Percentiles rank a stretch among this genome's conserved stretches.
These are phyloP conservation scores for Penicillium psychrofluorescens DNA, from an alignment of 495 filamentous ascomycete genomes.

Conservation along the genomic window DNA sequence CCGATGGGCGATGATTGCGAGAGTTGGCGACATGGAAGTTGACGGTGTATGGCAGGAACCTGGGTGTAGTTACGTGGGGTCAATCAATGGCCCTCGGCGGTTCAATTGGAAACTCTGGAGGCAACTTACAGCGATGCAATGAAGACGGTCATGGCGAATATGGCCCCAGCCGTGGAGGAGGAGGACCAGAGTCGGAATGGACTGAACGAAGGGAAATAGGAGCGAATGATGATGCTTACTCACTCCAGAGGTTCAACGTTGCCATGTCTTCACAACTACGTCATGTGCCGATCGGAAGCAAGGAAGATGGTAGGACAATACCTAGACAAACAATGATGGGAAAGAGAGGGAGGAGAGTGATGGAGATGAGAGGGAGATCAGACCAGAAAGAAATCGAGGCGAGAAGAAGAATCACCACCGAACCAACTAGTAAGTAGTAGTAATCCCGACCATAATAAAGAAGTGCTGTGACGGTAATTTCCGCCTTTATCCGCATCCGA, in stretches of 20 bases:
- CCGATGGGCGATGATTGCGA: constrained; percentile 14
- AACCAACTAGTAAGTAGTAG: no score
- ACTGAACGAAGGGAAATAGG: neutral
- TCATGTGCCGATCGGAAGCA: constrained; percentile 20
- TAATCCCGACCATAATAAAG: no score
- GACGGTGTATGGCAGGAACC: constrained; percentile 85
- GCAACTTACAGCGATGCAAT: constrained; percentile 71
- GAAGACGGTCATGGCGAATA: constrained; percentile 67
- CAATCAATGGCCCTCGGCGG: neutral
- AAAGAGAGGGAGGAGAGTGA: no score
- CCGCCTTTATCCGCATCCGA: neutral
- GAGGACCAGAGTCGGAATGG: neutral
- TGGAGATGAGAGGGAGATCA: no score
- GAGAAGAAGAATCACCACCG: neutral
- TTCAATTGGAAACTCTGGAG: no score
- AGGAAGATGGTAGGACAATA: constrained; percentile 1
- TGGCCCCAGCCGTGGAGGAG: no score
- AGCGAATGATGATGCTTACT: no score
- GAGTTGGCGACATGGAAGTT: constrained; percentile 52
- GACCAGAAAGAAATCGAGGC: neutral
- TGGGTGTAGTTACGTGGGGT: constrained; percentile 20
- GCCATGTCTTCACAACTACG: constrained; percentile 32
- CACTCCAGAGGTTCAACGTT: no score
- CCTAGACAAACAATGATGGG: no score
- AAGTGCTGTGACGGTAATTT: no score